phyloP scores from a whole-genome alignment of 2,329 filamentous ascomycete species.

The Nothophoma quercina region DNA sequence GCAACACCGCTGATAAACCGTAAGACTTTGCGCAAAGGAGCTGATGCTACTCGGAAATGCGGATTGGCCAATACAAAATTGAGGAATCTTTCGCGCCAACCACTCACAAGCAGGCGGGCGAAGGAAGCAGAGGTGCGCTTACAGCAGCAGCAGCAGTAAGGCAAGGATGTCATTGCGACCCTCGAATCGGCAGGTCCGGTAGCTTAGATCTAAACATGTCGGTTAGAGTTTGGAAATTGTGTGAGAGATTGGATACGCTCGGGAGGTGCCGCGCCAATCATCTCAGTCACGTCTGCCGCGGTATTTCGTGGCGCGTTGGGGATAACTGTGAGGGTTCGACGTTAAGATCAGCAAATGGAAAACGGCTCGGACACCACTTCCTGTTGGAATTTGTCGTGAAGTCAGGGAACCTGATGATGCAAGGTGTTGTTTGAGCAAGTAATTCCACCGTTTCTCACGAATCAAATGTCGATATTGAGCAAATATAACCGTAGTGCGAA shows the following conservation, averaged over 20 bases:
- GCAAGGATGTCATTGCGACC: not conserved
- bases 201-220: constrained; percentile 9
- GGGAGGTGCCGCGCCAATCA: constrained; percentile 14
- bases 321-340: no score
- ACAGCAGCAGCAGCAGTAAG: not conserved
- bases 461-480: not conserved
- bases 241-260: not conserved
- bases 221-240: not conserved
- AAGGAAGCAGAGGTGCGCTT: not conserved
- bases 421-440: not conserved
- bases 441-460: not conserved
- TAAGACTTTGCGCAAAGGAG: not conserved
- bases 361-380: constrained; percentile 3
- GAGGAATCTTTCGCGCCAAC: not conserved
- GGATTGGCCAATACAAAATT: not conserved
- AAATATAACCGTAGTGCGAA: not conserved
- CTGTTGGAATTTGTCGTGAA: constrained; percentile 2
- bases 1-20: no score
- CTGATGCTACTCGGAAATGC: no score
- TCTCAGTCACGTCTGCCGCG: not conserved
- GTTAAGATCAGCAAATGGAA: no score
- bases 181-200: constrained; percentile 2
- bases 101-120: no score
- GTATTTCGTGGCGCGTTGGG: no score
- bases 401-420: not conserved